A percentile compares a stretch with the other conserved stretches of the same genome.
These are phyloP conservation scores for Phialemoniopsis sp. DNA, from an alignment of 2,329 filamentous ascomycete species.

Conservation along the genomic window DNA sequence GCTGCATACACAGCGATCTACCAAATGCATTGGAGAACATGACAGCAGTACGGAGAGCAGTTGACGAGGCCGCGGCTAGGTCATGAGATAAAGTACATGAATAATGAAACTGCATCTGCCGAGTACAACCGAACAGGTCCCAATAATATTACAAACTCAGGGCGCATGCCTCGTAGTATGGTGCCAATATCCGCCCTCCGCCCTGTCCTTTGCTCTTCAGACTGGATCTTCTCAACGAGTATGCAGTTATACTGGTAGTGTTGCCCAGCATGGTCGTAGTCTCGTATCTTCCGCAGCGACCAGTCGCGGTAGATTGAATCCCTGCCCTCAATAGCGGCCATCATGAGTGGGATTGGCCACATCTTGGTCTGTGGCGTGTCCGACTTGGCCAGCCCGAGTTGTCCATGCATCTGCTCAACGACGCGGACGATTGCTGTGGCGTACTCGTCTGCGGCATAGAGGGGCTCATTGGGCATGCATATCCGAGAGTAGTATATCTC, in stretches of 20 bases:
- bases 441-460: not conserved
- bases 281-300: not conserved
- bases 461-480: not conserved
- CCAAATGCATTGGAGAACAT: no score
- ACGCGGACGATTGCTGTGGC: not conserved
- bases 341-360: conserved; percentile 1
- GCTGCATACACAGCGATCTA: no score
- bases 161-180: not conserved
- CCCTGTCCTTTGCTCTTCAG: not conserved
- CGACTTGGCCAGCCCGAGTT: not conserved
- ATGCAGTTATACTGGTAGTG: not conserved
- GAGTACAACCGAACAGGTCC: no score
- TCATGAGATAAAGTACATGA: no score
- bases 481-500: conserved; percentile 1
- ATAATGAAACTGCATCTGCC: no score
- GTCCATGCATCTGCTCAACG: not conserved
- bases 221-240: conserved; percentile 1
- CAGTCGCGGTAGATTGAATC: conserved; percentile 1
- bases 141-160: no score
- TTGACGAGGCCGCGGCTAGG: no score
- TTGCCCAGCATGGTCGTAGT: not conserved
- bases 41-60: no score
- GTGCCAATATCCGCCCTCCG: not conserved
- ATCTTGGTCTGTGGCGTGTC: conserved; percentile 3
- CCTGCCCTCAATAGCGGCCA: conserved; percentile 1